Evolutionary conservation across 75 land plant species (phyloP).

Genomic region (Pinus tabuliformis): DNA sequence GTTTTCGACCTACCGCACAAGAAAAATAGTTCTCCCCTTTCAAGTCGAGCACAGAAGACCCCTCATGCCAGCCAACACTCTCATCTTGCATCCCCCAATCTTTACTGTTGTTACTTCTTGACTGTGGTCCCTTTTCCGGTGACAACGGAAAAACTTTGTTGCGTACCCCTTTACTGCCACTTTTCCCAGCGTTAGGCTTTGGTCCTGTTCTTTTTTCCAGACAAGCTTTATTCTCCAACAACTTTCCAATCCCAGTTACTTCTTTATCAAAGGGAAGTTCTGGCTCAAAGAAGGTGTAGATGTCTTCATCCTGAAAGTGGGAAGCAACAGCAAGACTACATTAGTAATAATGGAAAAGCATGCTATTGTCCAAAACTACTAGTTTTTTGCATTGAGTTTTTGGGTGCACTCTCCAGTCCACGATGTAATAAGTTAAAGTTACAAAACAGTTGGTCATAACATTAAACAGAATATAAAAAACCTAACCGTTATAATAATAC

Average conservation of each 20-base stretch:
- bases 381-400: too few relatives aligned
- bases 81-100: conserved; percentile 39
- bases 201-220: conserved; percentile 33
- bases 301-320: conserved; percentile 90
- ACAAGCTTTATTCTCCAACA: conserved; percentile 34
- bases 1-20: conserved; percentile 94
- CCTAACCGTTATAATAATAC: too few relatives aligned
- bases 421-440: too few relatives aligned
- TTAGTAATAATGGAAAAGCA: too few relatives aligned
- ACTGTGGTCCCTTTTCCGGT: conserved; percentile 17
- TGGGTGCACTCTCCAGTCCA: too few relatives aligned
- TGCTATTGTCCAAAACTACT: too few relatives aligned
- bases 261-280: conserved; percentile 70
- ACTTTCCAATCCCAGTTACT: conserved; percentile 32
- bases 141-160: conserved; percentile 11
- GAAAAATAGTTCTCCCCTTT: conserved; percentile 95
- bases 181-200: conserved; percentile 27
- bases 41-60: conserved; percentile 87
- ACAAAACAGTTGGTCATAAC: too few relatives aligned
- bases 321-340: too few relatives aligned
- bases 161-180: conserved; percentile 17
- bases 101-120: conserved; percentile 13
- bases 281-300: conserved; percentile 98
- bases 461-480: too few relatives aligned
- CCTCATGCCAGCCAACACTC: conserved; percentile 51